Evolutionary conservation across 768 basidiomycete species (phyloP), one percentile per base, ranked within the genome.

Genomic region (Mycena indigotica): DNA sequence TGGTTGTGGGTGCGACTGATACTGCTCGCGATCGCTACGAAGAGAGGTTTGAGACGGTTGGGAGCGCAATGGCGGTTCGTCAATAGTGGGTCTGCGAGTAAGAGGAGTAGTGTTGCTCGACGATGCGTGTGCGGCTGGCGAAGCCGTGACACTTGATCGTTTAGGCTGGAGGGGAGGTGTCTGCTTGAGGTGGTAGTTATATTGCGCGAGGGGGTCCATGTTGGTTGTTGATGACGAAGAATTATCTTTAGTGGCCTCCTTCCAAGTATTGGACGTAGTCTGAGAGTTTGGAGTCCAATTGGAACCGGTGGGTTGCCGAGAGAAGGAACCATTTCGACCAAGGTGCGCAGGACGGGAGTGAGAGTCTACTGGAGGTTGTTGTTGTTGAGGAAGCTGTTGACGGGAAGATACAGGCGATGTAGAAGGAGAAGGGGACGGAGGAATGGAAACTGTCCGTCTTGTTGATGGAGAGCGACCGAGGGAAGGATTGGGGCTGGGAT

Each of bases 181-280:
- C 6, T 23, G 8, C 23, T 48, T 48, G 24, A 6, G 21, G 46
- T 48, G 46, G 46, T 48, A 48, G 4, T 48, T n/a, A 21, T 10
- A 26, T 6, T 23, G 46, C 13, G 24, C 5, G 46, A 48, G 28
- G 24, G 46, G 13, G 12, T 44, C 41, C 41, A 26, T 8, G 13
- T 5, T 13, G 24, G 46, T n/a, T n/a, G n/a, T n/a, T n/a, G n/a
- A n/a, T n/a, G n/a, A n/a, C n/a, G n/a, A n/a, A n/a, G n/a, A n/a
- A n/a, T n/a, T n/a, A n/a, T n/a, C n/a, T n/a, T n/a, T n/a, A n/a
- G n/a, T 48, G 24, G 46, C 46, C 28, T 48, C 24, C 28, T 48
- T 48, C 46, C 46, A 48, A 26, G 46, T 48, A n/a, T 48, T 23
- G 46, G 46, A 48, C 8, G 46, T 48, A 10, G 35, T n/a, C 35